Base-by-base conservation (phyloP, 2,329 filamentous ascomycete species). In the Monilinia aucupariae region DNA sequence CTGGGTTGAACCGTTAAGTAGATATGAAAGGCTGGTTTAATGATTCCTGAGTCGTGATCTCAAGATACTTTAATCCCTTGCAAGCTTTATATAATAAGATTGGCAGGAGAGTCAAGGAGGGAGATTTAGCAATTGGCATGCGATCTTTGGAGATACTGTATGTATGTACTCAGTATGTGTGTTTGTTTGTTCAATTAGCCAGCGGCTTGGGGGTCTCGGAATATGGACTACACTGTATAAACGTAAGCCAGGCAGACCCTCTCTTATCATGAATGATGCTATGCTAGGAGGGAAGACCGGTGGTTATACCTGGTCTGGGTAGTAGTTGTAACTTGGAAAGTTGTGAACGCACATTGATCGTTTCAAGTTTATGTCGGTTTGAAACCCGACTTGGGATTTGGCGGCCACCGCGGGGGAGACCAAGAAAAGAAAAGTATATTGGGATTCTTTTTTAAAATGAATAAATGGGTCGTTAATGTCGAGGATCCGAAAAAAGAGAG, bases 71-170 rank as follows among this genome's bases (percentile, higher is more conserved):
- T 55, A 62, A 20, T 48, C 25, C 59, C 59, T 49, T 55, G 60
- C 32, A 62, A 58, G 22, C 41, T 62, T 62, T 32, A 34, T 60
- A 60, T 60, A 62, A 62, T 62, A 62, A 62, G 34, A 62, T 62
- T 62, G 43, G 32, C 39, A 62, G 60, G 60, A 62, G 60, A 49
- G 52, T 47, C 53, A 62, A 58, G 60, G 52, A 62, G 32, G 60
- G 52, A 62, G 32, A 62, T 62, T 62, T 55, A 12, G 22, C 3
- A 43, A 22, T 32, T 34, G 47, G 22, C 30, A 20, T 49, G 50
- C 22, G 48, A 55, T 43, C 22, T 22, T 3, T 25, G 4, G 45
- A 30, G 30, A 50, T n/a, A 56, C 15, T 22, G 9, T 47, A 10
- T 47, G 20, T n/a, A n/a, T n/a, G n/a, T n/a, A n/a, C n/a, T n/a